Base-by-base conservation (phyloP, 768 basidiomycete species). In the Leccinum truebloodii region DNA sequence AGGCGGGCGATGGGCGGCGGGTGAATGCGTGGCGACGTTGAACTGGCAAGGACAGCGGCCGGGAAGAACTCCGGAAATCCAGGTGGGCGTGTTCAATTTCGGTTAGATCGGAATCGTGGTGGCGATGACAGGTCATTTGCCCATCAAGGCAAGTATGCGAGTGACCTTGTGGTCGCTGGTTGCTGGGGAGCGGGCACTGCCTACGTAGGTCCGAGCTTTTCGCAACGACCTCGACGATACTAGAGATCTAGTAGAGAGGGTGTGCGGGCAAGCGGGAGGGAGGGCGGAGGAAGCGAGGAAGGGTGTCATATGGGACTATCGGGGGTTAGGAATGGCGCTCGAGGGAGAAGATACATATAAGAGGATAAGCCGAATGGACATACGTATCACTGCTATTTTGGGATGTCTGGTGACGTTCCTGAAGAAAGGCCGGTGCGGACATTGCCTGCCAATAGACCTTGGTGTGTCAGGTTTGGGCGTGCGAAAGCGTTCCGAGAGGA, bases 21-120 rank as follows among this genome's bases (percentile, higher is more conserved):
- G 52, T 1, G 35, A 39, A n/a, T 41, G 24, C 10, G 18, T 44
- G 39, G 55, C 39, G 58, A 30, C 16, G 34, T 34, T 34, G 24
- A 51, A 50, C 6, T 18, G 22, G 28, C 44, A 32, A 6, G 53
- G 61, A 16, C 46, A 32, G 59, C 28, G 57, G 26, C 57, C 57
- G 63, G 62, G 52, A 51, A 63, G 63, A 62, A 59, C 50, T 35
- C 59, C 52, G 44, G 57, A 54, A 46, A 20, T 39, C 49, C 46
- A 34, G 62, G 59, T 60, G 67, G 61, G 49, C 2, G 59, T 66
- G 62, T 60, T 68, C 60, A 52, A 71, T 69, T 64, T 73, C 71
- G 72, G 63, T 65, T 72, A 68, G 72, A 73, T 75, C 64, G 68
- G 66, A 64, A 57, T 65, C 60, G 53, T 46, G 30, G 70, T 63